Evolutionary conservation across 371 early-diverging fungal species (phyloP).

Genomic region (Mortierella sp.): DNA sequence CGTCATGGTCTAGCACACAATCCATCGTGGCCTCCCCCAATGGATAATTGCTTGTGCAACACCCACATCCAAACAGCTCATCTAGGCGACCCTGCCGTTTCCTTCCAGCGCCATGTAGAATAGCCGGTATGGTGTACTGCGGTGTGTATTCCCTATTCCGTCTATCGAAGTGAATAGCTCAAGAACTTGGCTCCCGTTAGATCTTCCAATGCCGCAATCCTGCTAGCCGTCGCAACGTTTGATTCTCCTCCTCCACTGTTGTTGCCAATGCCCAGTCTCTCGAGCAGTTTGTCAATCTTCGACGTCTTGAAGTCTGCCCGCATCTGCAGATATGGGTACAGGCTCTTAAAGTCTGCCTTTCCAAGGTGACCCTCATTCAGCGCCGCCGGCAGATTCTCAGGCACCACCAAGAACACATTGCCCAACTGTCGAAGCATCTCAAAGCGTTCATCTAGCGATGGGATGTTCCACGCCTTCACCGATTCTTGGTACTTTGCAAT

Average conservation of each 20-base stretch:
- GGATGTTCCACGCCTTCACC: slow-evolving; percentile 79
- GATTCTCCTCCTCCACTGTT: not conserved
- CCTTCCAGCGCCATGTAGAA: too few species aligned
- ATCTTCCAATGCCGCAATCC: slow-evolving; percentile 32
- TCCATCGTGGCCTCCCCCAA: too few species aligned
- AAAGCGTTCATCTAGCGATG: slow-evolving; percentile 83
- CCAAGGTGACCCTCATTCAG: slow-evolving; percentile 86
- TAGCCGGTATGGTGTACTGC: too few species aligned
- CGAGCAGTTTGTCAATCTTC: slow-evolving; percentile 70
- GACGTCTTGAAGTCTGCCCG: slow-evolving; percentile 88
- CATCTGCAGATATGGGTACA: slow-evolving; percentile 87
- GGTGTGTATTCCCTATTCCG: too few species aligned
- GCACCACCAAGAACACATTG: slow-evolving; percentile 89
- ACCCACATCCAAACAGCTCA: too few species aligned
- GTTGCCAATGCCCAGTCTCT: slow-evolving; percentile 22
- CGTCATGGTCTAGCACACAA: too few species aligned
- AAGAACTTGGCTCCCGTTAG: slow-evolving; percentile 22
- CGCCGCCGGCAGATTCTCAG: slow-evolving; percentile 88
- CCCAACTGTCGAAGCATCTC: slow-evolving; percentile 92
- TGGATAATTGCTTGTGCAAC: too few species aligned
- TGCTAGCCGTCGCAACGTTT: not conserved
- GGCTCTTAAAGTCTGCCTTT: slow-evolving; percentile 76
- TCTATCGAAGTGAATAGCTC: slow-evolving; percentile 28
- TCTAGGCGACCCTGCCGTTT: too few species aligned
- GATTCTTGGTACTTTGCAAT: slow-evolving; percentile 92